These are phyloP conservation scores for Triglochin maritima DNA, from an alignment of 106 monocot genomes.

Conservation along the genomic window DNA sequence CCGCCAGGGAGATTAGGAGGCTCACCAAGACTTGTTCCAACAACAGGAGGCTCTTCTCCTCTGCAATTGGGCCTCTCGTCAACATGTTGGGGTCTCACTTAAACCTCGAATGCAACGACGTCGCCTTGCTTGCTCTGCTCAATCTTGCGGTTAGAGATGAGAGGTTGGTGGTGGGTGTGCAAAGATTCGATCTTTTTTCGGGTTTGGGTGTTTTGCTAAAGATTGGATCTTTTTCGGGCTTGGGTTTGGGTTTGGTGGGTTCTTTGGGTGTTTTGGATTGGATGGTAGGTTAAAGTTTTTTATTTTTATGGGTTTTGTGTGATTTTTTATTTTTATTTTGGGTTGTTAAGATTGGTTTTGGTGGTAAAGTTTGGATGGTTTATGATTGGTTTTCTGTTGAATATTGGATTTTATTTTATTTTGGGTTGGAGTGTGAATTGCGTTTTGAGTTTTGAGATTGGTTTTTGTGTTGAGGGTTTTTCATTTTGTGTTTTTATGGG, in stretches of 20 bases:
- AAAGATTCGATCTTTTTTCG: too few relatives aligned
- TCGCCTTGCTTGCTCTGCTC: constrained; percentile 21
- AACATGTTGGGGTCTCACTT: constrained; percentile 8
- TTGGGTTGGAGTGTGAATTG: background rate
- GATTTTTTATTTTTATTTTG: background rate
- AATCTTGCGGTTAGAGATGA: constrained; percentile 31
- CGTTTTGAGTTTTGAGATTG: too few relatives aligned
- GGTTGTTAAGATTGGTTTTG: background rate
- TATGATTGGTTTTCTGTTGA: background rate
- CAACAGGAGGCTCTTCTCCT: constrained; percentile 36
- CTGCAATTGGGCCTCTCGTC: constrained; percentile 28
- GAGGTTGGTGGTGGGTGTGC: constrained; percentile 7
- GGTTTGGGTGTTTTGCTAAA: background rate
- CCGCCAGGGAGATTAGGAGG: constrained; percentile 69
- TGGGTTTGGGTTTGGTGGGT: background rate
- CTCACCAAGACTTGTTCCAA: constrained; percentile 51
- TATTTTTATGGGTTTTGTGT: background rate
- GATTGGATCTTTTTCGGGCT: background rate
- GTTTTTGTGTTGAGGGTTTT: too few relatives aligned
- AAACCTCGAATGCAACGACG: constrained; percentile 8
- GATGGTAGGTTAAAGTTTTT: background rate
- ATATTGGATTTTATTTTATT: background rate
- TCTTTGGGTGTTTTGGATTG: background rate
- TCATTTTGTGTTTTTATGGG: too few relatives aligned
- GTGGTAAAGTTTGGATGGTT: background rate